Evolutionary conservation across 2,329 filamentous ascomycete genomes (phyloP).

Genomic region (Sclerotinia minor): DNA sequence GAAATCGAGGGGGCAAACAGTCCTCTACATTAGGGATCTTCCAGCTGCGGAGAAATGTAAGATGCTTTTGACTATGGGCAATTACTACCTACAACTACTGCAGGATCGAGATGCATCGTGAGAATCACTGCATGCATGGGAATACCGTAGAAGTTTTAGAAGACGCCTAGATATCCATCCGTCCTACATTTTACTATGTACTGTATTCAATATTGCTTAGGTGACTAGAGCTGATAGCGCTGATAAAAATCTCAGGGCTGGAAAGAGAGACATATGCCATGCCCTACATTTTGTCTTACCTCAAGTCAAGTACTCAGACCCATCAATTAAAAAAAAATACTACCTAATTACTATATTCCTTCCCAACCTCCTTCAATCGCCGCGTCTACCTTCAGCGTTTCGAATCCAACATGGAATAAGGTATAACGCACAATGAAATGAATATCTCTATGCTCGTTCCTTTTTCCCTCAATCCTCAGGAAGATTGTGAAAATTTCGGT

Average conservation of each 20-base stretch:
- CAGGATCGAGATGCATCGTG: conserved; percentile 12
- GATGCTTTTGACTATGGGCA: not conserved
- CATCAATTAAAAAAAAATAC: not conserved
- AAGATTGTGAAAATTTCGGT: not conserved
- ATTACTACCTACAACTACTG: conserved; percentile 1
- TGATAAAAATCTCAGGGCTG: not conserved
- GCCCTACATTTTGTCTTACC: too few species aligned
- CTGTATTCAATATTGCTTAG: not conserved
- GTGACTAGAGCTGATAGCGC: conserved; percentile 7
- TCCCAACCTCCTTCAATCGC: conserved; percentile 16
- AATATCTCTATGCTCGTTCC: not conserved
- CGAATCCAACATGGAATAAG: conserved; percentile 6
- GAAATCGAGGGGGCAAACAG: not conserved
- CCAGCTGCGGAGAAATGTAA: not conserved
- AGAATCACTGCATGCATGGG: conserved; percentile 12
- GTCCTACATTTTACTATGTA: conserved; percentile 11
- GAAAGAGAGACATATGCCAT: conserved; percentile 10
- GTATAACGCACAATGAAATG: not conserved
- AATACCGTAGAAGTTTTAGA: not conserved
- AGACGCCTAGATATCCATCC: not conserved
- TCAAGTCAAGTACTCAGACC: not conserved
- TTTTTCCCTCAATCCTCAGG: not conserved
- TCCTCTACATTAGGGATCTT: not conserved
- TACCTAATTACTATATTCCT: not conserved
- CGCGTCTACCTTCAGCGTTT: not conserved